Evolutionary conservation across 106 monocot species (phyloP).

Genomic region (Dendrobium catenatum): DNA sequence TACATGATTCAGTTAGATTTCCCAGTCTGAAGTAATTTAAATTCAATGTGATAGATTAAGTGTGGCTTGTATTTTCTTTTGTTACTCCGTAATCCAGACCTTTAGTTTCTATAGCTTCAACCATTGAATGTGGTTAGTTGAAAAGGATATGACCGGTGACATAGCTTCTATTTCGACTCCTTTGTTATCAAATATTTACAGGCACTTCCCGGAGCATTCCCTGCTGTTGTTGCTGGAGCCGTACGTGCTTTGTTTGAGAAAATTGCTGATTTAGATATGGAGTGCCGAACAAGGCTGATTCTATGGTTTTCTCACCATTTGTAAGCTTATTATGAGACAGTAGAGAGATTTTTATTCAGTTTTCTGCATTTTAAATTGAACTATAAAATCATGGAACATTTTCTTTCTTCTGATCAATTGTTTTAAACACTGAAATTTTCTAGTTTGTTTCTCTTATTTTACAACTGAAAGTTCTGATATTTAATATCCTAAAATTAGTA

Average conservation of each 20-base stretch:
- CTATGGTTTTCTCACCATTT: slow-evolving; percentile 98
- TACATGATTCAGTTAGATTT: too few species aligned
- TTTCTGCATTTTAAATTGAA: background rate
- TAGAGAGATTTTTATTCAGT: background rate
- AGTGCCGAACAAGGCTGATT: slow-evolving; percentile 84
- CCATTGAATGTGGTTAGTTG: background rate
- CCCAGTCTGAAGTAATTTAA: too few species aligned
- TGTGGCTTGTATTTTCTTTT: too few species aligned
- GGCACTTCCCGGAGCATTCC: slow-evolving; percentile 95
- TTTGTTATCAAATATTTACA: slow-evolving; percentile 10
- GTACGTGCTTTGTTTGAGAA: slow-evolving; percentile 81
- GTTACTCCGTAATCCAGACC: too few species aligned
- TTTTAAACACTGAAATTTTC: background rate
- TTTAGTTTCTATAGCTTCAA: too few species aligned
- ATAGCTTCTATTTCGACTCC: background rate
- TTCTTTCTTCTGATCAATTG: background rate
- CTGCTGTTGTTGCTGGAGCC: slow-evolving; percentile 80
- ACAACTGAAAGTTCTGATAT: background rate
- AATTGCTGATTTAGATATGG: slow-evolving; percentile 90
- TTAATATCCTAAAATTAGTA: background rate
- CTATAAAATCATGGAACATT: background rate
- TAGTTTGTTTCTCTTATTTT: background rate
- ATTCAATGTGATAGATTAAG: too few species aligned
- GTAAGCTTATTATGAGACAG: slow-evolving; percentile 36
- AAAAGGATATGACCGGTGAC: background rate